Evolutionary conservation across 2,329 filamentous ascomycete species (phyloP), one percentile per base, ranked within the genome.

Genomic region (Metarhizium humberi): DNA sequence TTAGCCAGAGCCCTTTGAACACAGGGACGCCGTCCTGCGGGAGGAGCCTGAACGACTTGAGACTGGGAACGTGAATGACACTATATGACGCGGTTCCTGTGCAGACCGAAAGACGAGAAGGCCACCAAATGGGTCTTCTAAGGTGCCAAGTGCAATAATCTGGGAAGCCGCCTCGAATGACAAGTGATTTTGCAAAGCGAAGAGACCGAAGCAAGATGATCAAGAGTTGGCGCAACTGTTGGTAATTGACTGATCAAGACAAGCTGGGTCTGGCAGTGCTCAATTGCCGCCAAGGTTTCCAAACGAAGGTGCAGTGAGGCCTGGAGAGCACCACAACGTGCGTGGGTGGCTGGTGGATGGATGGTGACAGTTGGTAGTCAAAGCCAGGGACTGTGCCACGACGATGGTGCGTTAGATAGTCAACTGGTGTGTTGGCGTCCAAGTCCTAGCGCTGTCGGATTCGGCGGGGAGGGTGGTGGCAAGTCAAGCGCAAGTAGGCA

Each of bases 391-490:
- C 51, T 8, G 25, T 38, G 51, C 32, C n/a, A 42, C 16, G 29
- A 34, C 10, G 29, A 16, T 43, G 40, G 51, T 52, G 42, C 32
- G 51, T 46, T 43, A 43, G 51, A 20, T 48, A 20, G 48, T 50
- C 20, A 50, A 25, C 14, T 50, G 48, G 47, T 32, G 47, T 49
- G 25, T 49, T 20, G 47, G 14, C 20, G 38, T 40, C 13, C 8
- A 20, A 25, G 25, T 32, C 42, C 42, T 20, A 25, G 18, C 18
- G 20, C 34, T 36, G 51, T 52, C 30, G 40, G 42, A 16, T 42
- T 47, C 45, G 10, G 42, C 40, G 40, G 40, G 47, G 45, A 53
- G 34, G 52, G 52, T 53, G 52, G 45, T 53, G 52, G 45, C 52
- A 36, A 53, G 43, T 49, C 52, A 34, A 42, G 14, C 40, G 30